Conservation (phyloP, 108 stramenopile genomes). For the Bacterosira constricta region DNA sequence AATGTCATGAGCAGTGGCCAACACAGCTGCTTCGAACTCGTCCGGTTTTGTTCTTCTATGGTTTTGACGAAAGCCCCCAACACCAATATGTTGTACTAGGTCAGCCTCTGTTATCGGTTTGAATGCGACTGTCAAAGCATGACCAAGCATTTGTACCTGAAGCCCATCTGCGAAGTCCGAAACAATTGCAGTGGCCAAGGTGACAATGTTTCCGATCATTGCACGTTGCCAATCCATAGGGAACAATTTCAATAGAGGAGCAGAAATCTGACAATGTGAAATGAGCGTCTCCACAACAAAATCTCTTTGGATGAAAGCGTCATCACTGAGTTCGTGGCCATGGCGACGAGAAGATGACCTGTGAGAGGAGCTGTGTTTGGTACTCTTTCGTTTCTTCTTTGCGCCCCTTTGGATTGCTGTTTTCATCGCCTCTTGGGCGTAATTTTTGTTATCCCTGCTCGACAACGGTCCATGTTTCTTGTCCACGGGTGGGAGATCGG, state of each 20-base stretch:
- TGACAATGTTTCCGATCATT: conserved; percentile 85
- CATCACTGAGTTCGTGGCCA: conserved; percentile 48
- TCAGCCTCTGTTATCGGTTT: conserved; percentile 86
- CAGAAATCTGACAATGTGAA: conserved; percentile 87
- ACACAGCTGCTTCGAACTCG: conserved; percentile 87
- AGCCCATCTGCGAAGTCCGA: conserved; percentile 86
- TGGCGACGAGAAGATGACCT: conserved; percentile 28
- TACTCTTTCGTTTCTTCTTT: conserved; percentile 47
- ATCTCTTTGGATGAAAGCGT: conserved; percentile 80
- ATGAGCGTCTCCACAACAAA: conserved; percentile 86
- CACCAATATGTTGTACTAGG: conserved; percentile 69
- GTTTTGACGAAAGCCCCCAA: conserved; percentile 60
- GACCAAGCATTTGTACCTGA: conserved; percentile 84
- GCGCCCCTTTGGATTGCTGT: conserved; percentile 63
- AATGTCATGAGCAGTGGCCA: conserved; percentile 80
- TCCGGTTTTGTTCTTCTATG: conserved; percentile 62
- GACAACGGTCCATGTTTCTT: conserved; percentile 45
- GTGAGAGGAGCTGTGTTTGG: conserved; percentile 17
- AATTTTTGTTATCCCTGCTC: conserved; percentile 56
- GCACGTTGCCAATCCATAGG: conserved; percentile 90
- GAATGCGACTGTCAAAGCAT: conserved; percentile 80
- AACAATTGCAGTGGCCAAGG: conserved; percentile 73
- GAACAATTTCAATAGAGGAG: conserved; percentile 84
- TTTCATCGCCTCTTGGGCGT: conserved; percentile 65
- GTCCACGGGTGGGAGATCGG: conserved; percentile 73